Conservation (phyloP, 2,329 filamentous ascomycete genomes). For the Claviceps capensis region DNA sequence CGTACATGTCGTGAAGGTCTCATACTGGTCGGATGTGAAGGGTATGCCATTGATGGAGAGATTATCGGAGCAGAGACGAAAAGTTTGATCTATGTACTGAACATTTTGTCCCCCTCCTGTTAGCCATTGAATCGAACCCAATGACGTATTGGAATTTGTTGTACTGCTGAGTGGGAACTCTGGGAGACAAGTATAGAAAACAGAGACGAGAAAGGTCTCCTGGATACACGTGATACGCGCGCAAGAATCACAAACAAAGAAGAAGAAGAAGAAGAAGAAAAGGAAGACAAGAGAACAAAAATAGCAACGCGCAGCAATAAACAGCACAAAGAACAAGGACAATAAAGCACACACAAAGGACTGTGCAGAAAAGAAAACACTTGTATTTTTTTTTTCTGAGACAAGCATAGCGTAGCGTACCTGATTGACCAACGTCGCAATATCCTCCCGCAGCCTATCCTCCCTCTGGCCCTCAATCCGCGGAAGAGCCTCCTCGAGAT, state of each 20-base stretch:
- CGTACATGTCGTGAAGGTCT: slow-evolving; percentile 19
- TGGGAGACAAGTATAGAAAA: too few species aligned
- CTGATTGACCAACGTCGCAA: slow-evolving; percentile 46
- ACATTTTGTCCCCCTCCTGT: not conserved
- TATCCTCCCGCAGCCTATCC: slow-evolving; percentile 43
- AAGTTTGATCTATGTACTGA: slow-evolving; percentile 49
- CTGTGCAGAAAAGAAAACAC: not conserved
- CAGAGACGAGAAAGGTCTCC: too few species aligned
- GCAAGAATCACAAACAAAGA: not conserved
- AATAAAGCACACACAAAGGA: not conserved
- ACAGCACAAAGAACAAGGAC: too few species aligned
- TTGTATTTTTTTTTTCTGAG: too few species aligned
- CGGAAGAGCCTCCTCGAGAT: slow-evolving; percentile 55
- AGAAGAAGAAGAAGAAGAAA: not conserved
- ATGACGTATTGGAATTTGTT: too few species aligned
- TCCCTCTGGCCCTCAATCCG: slow-evolving; percentile 38
- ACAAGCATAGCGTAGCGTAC: slow-evolving; percentile 19
- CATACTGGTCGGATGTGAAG: slow-evolving; percentile 24
- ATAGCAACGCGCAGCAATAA: too few species aligned
- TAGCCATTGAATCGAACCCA: not conserved
- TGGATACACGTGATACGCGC: too few species aligned
- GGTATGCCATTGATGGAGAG: slow-evolving; percentile 49
- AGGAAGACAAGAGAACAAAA: too few species aligned
- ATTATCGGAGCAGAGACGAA: slow-evolving; percentile 43
- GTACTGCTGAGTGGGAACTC: too few species aligned